Conservation (phyloP, 768 basidiomycete species). For the Boletales sp. region DNA sequence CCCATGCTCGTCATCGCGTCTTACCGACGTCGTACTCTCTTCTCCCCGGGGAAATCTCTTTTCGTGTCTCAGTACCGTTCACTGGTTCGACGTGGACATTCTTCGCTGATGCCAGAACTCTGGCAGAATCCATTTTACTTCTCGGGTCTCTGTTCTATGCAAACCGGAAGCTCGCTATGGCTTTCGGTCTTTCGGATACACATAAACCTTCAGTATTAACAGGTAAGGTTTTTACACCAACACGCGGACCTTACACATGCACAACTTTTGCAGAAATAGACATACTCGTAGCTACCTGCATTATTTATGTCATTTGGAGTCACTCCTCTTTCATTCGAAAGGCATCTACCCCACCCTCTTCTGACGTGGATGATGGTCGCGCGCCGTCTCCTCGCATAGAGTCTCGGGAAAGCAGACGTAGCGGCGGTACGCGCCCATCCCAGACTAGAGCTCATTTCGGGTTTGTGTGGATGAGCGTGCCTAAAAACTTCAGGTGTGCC, state of each 20-base stretch:
- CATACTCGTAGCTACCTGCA: conserved; percentile 48
- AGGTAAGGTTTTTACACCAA: conserved; percentile 36
- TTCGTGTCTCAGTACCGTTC: conserved; percentile 44
- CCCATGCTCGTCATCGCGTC: conserved; percentile 40
- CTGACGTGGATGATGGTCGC: conserved; percentile 18
- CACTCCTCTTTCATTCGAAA: conserved; percentile 46
- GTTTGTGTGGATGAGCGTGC: conserved; percentile 88
- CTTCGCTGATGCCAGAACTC: conserved; percentile 57
- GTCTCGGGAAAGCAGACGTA: conserved; percentile 43
- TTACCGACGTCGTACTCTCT: conserved; percentile 27
- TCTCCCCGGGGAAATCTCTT: conserved; percentile 46
- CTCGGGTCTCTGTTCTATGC: conserved; percentile 60
- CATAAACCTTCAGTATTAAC: conserved; percentile 45
- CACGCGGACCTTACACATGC: not conserved
- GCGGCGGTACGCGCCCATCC: conserved; percentile 19
- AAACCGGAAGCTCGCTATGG: conserved; percentile 36
- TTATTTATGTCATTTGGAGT: conserved; percentile 60
- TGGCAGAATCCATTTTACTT: conserved; percentile 63
- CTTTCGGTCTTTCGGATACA: conserved; percentile 8
- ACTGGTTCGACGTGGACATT: conserved; percentile 40
- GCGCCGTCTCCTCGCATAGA: conserved; percentile 46
- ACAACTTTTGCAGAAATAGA: conserved; percentile 47
- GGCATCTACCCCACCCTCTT: conserved; percentile 8
- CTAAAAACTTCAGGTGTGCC: conserved; percentile 76
- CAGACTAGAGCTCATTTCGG: conserved; percentile 53